Percentiles rank a stretch among this genome's conserved stretches.
phyloP scores from a whole-genome alignment of 805 yeast genomes.

The Limtongia smithiae region DNA sequence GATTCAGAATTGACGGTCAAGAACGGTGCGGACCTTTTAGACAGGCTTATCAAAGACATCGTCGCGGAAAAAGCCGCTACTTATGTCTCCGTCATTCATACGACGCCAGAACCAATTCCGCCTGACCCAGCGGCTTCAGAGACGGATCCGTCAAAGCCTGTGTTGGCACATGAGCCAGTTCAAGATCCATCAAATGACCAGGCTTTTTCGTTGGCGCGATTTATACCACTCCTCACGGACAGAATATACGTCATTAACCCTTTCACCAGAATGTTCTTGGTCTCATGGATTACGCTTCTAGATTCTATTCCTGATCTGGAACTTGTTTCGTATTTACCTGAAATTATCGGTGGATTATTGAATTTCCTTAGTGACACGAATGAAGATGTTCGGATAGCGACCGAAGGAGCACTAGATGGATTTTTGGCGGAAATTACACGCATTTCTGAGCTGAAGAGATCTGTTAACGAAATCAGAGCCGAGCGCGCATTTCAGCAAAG shows the following conservation, averaged over 20 bases:
- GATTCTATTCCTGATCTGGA: conserved; percentile 92
- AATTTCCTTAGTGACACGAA: conserved; percentile 78
- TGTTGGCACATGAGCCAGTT: conserved; percentile 33
- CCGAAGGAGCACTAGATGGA: conserved; percentile 70
- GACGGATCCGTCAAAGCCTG: conserved; percentile 34
- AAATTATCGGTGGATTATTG: conserved; percentile 79
- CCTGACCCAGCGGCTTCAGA: conserved; percentile 24
- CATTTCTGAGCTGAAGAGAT: conserved; percentile 62
- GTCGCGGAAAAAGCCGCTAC: conserved; percentile 91
- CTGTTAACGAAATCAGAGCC: conserved; percentile 8
- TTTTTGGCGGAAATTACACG: conserved; percentile 77
- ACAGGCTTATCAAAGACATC: conserved; percentile 85
- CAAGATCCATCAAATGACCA: conserved; percentile 46
- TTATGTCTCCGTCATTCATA: conserved; percentile 68
- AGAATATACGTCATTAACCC: conserved; percentile 91
- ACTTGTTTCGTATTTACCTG: conserved; percentile 79
- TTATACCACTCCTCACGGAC: conserved; percentile 87
- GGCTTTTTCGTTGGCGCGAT: conserved; percentile 80
- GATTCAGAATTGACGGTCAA: conserved; percentile 77
- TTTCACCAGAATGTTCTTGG: conserved; percentile 82
- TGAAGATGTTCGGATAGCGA: conserved; percentile 80
- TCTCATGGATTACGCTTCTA: conserved; percentile 89
- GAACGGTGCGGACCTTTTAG: conserved; percentile 91
- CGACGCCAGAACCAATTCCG: conserved; percentile 15
- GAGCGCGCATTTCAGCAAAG: conserved; percentile 3